Evolutionary conservation across 75 land plant genomes (phyloP), one percentile per base, ranked within the genome.

Genomic region (Cunninghamia lanceolata): DNA sequence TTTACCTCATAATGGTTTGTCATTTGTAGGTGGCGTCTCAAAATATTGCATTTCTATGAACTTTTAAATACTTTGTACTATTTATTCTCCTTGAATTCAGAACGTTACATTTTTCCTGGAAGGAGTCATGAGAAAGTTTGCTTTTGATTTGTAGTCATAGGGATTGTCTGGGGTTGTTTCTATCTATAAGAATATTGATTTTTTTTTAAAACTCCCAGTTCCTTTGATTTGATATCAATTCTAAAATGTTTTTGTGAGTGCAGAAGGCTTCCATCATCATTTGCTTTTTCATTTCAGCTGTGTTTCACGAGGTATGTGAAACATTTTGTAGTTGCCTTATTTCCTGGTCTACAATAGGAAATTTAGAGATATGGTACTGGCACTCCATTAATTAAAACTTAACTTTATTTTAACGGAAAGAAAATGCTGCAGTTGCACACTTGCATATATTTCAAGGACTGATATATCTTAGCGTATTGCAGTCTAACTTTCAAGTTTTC

Each of bases 301-400:
- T 98, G 70, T 98, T 98, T 77, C 99, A 98, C 77, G 99, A 98
- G 99, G 99, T 97, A 89, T 73, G 11, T 73, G 78, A 70, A 56
- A 2, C 7, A 74, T 70, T 85, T 40, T 80, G 0, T 43, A 80
- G 54, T 52, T 30, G 82, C 32, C 42, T 38, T 71, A 16, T 16
- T 15, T 74, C 43, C 46, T 74, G 6, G 14, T 40, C 36, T 71
- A 39, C 25, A 10, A 10, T 43, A 45, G 50, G 4, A 43, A 80
- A 77, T 38, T 17, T 77, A 17, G 25, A 77, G 47, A 42, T 25
- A 25, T 10, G 9, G 28, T 80, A 28, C n/a, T 80, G 34, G 52
- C 21, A 21, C 25, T 19, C 43, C 43, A 39, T 38, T 17, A 63
- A 28, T 21, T 63, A 63, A 56, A 28, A 28, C 68, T 21, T 25